Percentiles rank a stretch among this genome's conserved stretches.
These are phyloP conservation scores for Lentinula guzmanii DNA, from an alignment of 768 basidiomycete genomes.

Conservation along the genomic window DNA sequence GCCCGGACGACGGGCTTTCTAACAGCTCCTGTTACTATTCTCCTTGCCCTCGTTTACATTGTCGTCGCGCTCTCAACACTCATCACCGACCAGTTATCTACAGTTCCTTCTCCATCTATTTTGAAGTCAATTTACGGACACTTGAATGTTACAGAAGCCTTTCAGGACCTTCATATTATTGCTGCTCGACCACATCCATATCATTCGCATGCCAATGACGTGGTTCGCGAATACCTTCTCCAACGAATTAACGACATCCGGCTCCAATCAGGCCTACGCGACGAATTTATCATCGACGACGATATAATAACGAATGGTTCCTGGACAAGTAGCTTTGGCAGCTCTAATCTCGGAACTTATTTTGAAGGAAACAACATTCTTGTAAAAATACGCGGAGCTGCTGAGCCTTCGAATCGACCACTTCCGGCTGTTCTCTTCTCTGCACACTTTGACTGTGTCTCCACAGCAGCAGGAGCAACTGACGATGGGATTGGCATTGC, in stretches of 20 bases:
- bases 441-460: slow-evolving; percentile 80
- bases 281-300: slow-evolving; percentile 26
- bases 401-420: not conserved
- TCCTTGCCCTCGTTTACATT: slow-evolving; percentile 42
- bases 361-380: slow-evolving; percentile 54
- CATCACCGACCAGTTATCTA: slow-evolving; percentile 41
- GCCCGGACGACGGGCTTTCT: slow-evolving; percentile 23
- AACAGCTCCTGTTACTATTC: slow-evolving; percentile 35
- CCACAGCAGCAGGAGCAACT: slow-evolving; percentile 67
- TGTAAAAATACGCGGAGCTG: slow-evolving; percentile 26
- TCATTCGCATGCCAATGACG: slow-evolving; percentile 72
- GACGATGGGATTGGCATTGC: slow-evolving; percentile 75
- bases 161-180: slow-evolving; percentile 57
- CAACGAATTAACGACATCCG: not conserved
- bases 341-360: slow-evolving; percentile 22
- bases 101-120: slow-evolving; percentile 24
- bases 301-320: slow-evolving; percentile 47
- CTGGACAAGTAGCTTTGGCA: slow-evolving; percentile 25
- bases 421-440: slow-evolving; percentile 54
- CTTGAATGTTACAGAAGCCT: slow-evolving; percentile 47
- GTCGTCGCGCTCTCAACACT: slow-evolving; percentile 40
- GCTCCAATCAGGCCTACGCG: not conserved
- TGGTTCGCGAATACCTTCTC: slow-evolving; percentile 50
- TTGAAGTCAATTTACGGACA: slow-evolving; percentile 28
- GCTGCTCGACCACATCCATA: slow-evolving; percentile 69